These are phyloP conservation scores for Tetrahymena elliotti DNA, from an alignment of 73 alveolate species.

Conservation along the genomic window DNA sequence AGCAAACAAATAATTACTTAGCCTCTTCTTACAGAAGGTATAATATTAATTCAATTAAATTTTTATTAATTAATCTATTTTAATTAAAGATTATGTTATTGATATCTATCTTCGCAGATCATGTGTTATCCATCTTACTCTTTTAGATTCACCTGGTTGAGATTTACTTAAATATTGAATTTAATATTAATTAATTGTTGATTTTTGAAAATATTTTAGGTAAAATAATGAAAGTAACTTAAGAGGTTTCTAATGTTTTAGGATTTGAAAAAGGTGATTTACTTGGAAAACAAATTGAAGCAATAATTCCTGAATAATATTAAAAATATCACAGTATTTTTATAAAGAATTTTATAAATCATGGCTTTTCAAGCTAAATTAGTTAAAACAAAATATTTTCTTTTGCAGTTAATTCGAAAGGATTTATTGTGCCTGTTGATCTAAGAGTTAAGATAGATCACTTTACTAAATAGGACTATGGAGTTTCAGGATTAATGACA, in stretches of 20 bases:
- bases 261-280: neutral
- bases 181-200: neutral
- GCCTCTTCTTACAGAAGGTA: neutral
- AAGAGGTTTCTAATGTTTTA: neutral
- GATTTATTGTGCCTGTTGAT: neutral
- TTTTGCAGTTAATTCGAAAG: neutral
- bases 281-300: neutral
- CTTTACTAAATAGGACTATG: neutral
- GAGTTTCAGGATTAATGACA: neutral
- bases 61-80: neutral
- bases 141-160: neutral
- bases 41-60: neutral
- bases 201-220: neutral
- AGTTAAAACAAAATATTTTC: neutral
- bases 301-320: neutral
- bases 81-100: neutral
- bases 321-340: neutral
- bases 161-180: neutral
- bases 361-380: neutral
- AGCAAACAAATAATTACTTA: neutral
- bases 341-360: neutral
- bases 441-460: neutral
- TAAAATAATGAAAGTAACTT: neutral
- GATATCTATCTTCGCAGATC: neutral
- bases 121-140: neutral